A percentile compares a stretch with the other conserved stretches of the same genome.
These are phyloP conservation scores for Chlorencoelia australis DNA, from an alignment of 2,329 filamentous ascomycete genomes.

Conservation along the genomic window DNA sequence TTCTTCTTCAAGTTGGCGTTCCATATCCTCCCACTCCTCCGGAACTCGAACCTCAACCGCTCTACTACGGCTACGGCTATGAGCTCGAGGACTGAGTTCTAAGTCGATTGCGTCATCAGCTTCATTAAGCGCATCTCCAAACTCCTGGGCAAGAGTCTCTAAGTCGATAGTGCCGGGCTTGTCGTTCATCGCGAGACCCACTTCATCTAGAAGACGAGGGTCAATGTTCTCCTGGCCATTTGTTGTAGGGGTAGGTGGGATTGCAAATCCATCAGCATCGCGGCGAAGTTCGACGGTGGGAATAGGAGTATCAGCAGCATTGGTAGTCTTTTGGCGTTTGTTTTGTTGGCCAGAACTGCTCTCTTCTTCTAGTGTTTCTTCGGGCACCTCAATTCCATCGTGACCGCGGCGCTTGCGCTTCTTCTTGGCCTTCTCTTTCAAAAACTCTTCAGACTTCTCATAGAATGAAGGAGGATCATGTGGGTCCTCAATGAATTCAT, in stretches of 20 bases:
- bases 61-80: slow-evolving; percentile 23
- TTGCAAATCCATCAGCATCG: slow-evolving; percentile 60
- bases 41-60: slow-evolving; percentile 24
- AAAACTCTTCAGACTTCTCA: slow-evolving; percentile 50
- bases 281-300: slow-evolving; percentile 32
- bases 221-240: slow-evolving; percentile 3
- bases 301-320: slow-evolving; percentile 8
- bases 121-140: slow-evolving; percentile 24
- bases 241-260: slow-evolving; percentile 40
- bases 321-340: slow-evolving; percentile 19
- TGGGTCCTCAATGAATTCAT: slow-evolving; percentile 60
- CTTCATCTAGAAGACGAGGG: slow-evolving; percentile 10
- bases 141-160: slow-evolving; percentile 35
- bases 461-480: slow-evolving; percentile 82
- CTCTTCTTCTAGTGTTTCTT: slow-evolving; percentile 20
- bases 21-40: slow-evolving; percentile 52
- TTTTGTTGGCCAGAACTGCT: slow-evolving; percentile 19
- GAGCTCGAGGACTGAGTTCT: slow-evolving; percentile 7
- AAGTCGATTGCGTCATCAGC: slow-evolving; percentile 12
- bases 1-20: slow-evolving; percentile 55
- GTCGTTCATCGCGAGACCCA: slow-evolving; percentile 16
- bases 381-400: slow-evolving; percentile 2
- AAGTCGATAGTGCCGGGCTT: slow-evolving; percentile 23
- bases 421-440: slow-evolving; percentile 40
- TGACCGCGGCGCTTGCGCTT: slow-evolving; percentile 30